A percentile compares a stretch with the other conserved stretches of the same genome.
Evolutionary conservation across 208 protist species (phyloP).

Genomic region (Leishmania mexicana): DNA sequence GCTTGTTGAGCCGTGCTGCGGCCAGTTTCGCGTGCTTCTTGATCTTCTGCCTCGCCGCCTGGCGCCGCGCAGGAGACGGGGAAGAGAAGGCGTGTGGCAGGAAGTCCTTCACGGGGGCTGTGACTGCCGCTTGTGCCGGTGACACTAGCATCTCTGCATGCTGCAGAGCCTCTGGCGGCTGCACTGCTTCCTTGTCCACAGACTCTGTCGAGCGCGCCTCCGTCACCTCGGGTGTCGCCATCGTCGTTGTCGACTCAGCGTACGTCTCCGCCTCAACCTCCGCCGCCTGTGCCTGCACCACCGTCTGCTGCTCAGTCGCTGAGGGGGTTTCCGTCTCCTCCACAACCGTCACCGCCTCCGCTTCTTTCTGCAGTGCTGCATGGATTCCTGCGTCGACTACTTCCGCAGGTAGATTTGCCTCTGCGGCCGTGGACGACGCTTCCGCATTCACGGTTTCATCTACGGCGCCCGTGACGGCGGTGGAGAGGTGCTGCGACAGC

Average conservation of each 20-base stretch:
- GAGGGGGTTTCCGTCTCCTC: slow-evolving; percentile 15
- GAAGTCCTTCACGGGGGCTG: not conserved
- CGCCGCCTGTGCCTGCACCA: not conserved
- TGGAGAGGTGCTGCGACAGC: not conserved
- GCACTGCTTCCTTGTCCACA: not conserved
- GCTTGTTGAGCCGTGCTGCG: slow-evolving; percentile 17
- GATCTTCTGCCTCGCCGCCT: slow-evolving; percentile 47
- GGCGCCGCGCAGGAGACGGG: slow-evolving; percentile 12
- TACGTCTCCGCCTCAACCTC: not conserved
- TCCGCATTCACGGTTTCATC: not conserved
- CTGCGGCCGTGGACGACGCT: not conserved
- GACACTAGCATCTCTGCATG: not conserved
- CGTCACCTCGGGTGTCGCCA: not conserved
- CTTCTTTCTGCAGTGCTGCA: slow-evolving; percentile 10
- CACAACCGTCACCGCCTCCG: slow-evolving; percentile 14
- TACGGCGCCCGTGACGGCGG: not conserved
- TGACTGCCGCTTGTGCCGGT: not conserved
- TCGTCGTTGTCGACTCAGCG: not conserved
- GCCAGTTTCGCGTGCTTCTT: slow-evolving; percentile 48
- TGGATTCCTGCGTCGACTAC: slow-evolving; percentile 8
- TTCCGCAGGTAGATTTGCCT: slow-evolving; percentile 17
- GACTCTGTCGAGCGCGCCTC: not conserved
- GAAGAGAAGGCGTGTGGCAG: not conserved
- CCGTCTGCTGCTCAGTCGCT: slow-evolving; percentile 8
- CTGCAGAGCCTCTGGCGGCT: not conserved